Base-by-base conservation (phyloP, 306 rosid species). In the Fagus crenata region DNA sequence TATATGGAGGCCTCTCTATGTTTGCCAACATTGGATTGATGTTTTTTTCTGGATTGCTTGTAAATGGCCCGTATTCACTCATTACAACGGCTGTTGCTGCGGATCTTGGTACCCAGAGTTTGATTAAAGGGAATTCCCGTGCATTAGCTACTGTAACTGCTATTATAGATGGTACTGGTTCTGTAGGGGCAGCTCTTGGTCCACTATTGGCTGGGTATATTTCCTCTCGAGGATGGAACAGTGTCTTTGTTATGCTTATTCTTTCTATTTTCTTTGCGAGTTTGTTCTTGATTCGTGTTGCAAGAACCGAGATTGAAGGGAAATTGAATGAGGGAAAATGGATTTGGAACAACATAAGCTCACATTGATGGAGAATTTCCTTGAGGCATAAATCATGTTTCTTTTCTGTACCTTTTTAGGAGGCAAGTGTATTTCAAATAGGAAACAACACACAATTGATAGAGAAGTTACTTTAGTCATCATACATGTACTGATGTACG, bases 51-150 rank as follows among this genome's bases (percentile, higher is more conserved):
- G 91, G 91, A 35, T 69, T 87, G 85, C 77, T 88, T 9, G 89
- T 85, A 41, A 88, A 84, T 75, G 92, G 88, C 18, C 92, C 99
- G 1, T 96, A 92, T 74, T 79, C 97, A 0, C 90, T 96, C 18
- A 92, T 96, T 65, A 87, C 98, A 35, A 96, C 97, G 28, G 98
- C 98, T 9, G 99, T 96, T 70, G 96, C 98, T 37, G 85, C 98
- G 37, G 98, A 93, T 86, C 96, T 91, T n/a, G 96, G 97, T 51
- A 90, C 91, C 0, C 96, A 93, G 74, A 80, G 77, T 78, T 4
- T 18, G 69, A 80, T 84, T 43, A 74, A 72, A 71, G 89, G 92
- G 58, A 85, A 75, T 76, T 82, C 98, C 39, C 85, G 97, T 0
- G 97, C 97, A 6, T 78, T 93, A 71, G 98, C 98, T 14, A 93